Percentiles rank a stretch among this genome's conserved stretches.
Conservation (phyloP, 495 filamentous ascomycete species). For the Trichoderma gamsii region DNA sequence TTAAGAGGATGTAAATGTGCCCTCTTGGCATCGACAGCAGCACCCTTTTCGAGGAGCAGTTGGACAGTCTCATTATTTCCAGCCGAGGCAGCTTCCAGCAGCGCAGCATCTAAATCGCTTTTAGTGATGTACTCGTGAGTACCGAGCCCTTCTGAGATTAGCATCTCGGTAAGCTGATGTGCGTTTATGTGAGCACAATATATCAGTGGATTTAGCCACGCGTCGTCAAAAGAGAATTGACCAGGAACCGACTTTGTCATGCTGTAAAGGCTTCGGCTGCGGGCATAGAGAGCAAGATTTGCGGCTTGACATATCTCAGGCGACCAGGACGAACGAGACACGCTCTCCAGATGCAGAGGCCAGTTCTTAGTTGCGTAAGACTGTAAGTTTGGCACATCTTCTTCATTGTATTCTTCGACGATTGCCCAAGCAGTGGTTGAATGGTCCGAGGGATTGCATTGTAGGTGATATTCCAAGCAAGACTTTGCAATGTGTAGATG, state of each 20-base stretch:
- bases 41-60: not conserved
- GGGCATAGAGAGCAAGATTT: not conserved
- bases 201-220: not conserved
- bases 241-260: not conserved
- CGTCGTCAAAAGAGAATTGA: not conserved
- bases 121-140: not conserved
- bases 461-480: not conserved
- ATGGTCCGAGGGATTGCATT: not conserved
- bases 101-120: not conserved
- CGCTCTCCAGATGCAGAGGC: not conserved
- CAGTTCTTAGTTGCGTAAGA: not conserved
- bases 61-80: not conserved
- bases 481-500: not conserved
- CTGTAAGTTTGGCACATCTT: not conserved
- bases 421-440: not conserved
- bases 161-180: not conserved
- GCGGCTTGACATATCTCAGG: not conserved
- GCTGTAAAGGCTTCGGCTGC: not conserved
- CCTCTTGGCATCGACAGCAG: not conserved
- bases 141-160: not conserved
- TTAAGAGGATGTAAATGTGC: not conserved
- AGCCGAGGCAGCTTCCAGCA: not conserved
- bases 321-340: not conserved
- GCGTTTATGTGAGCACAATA: not conserved
- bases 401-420: not conserved